Conservation (phyloP, 495 filamentous ascomycete species). For the Tuber borchii region DNA sequence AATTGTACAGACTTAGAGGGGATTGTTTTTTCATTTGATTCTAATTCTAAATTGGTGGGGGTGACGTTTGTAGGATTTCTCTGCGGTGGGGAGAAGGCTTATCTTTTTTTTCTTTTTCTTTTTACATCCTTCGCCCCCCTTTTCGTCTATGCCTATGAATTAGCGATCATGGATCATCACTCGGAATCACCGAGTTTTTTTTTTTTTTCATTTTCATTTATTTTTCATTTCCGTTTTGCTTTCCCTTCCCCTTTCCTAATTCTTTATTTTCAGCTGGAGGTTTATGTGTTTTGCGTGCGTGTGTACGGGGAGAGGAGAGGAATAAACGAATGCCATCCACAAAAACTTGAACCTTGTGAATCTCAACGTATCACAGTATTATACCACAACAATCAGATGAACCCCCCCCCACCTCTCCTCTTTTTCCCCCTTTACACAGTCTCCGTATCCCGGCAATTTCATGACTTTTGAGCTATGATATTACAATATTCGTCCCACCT, state of each 20-base stretch:
- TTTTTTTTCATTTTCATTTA: background rate
- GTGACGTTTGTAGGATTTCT: background rate
- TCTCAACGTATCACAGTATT: background rate
- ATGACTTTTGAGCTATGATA: background rate
- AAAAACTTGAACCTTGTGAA: background rate
- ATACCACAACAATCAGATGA: background rate
- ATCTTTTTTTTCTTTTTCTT: background rate
- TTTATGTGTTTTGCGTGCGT: background rate
- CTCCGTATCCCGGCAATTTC: background rate
- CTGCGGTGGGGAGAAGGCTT: background rate
- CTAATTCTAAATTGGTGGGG: too few relatives aligned
- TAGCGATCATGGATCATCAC: background rate
- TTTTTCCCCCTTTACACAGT: background rate
- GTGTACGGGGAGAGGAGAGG: background rate
- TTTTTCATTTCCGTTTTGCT: background rate
- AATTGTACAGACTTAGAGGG: conserved; percentile 4
- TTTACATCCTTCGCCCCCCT: background rate
- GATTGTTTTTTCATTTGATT: conserved; percentile 1
- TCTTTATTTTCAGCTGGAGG: background rate
- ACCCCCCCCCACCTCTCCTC: background rate
- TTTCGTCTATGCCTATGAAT: background rate
- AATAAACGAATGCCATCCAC: background rate
- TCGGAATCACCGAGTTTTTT: background rate
- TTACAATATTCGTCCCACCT: background rate
- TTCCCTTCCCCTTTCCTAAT: background rate